phyloP scores from a whole-genome alignment of 768 basidiomycete species.

The Floccularia luteovirens region DNA sequence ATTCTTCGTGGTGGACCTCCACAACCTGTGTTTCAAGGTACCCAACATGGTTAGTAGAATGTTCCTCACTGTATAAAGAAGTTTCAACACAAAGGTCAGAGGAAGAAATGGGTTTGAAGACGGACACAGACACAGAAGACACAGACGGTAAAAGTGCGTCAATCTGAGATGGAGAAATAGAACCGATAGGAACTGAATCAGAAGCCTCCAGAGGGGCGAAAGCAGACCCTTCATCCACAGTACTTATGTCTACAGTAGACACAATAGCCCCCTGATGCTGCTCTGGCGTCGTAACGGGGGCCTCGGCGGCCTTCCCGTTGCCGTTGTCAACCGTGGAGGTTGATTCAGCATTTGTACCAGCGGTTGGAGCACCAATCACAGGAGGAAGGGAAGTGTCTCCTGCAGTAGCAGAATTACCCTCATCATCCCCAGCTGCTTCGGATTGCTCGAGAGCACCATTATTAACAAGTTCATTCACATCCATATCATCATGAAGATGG shows the following conservation, averaged over 20 bases:
- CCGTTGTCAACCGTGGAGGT: neutral
- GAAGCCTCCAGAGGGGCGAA: conserved; percentile 3
- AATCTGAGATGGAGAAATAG: conserved; percentile 23
- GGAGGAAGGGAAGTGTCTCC: conserved; percentile 6
- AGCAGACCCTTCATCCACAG: neutral
- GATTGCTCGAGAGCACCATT: conserved; percentile 17
- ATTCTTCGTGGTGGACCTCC: conserved; percentile 12
- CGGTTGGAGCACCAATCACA: too few relatives aligned
- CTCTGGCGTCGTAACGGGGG: neutral
- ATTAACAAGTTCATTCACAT: conserved; percentile 30
- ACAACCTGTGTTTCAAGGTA: conserved; percentile 36
- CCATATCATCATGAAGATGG: conserved; percentile 30
- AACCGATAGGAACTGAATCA: conserved; percentile 18
- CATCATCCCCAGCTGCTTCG: conserved; percentile 18
- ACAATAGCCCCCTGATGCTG: conserved; percentile 1
- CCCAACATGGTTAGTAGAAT: conserved; percentile 39
- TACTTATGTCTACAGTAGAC: neutral
- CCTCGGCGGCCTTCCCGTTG: neutral
- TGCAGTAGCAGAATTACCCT: conserved; percentile 6
- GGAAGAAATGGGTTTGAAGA: conserved; percentile 33
- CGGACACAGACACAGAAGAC: conserved; percentile 41
- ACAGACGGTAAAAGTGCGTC: conserved; percentile 17
- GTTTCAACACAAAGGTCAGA: conserved; percentile 29
- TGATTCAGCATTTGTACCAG: neutral
- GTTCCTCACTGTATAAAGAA: conserved; percentile 33